Base-by-base conservation (phyloP, 2,329 filamentous ascomycete genomes). In the Cytospora mali region DNA sequence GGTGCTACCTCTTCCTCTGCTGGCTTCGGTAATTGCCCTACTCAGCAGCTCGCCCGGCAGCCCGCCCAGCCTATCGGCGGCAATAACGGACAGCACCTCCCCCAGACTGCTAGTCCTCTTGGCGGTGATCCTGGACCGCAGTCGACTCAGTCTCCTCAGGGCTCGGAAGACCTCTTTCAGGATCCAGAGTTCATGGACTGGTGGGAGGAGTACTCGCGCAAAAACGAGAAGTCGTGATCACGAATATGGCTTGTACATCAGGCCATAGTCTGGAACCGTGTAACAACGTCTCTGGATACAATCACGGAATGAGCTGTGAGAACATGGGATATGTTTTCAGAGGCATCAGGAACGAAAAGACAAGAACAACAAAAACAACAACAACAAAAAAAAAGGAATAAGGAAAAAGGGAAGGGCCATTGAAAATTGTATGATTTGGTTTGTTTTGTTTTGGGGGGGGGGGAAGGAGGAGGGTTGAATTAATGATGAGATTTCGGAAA, bases 161-260 rank as follows among this genome's bases (percentile, higher is more conserved):
- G 2, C 42, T 23, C 42, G 11, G 16, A 29, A 3, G n/a, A 29
- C 6, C n/a, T 29, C 7, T 54, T 60, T 28, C 25, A 49, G 6
- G 50, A 60, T 6, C 25, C 27, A 1, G 28, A 16, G 1, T 60
- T 60, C 39, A 60, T 35, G 39, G 35, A 49, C 28, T 60, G 35
- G 35, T 60, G 48, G 21, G 46, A 49, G 11, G 54, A 18, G 1
- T 60, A 33, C 39, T 46, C 54, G 58, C 21, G 16, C 27, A 51
- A 42, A 16, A 60, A 60, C 48, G 1, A n/a, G 6, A 35, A 60
- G 35, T 16, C 16, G 11, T 23, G 33, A 48, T 2, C 35, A 29
- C 10, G 31, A 25, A 23, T 11, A n/a, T 14, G 33, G 13, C 33
- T 46, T 29, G 18, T 23, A 21, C 4, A 16, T 16, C 11, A 46